These are phyloP conservation scores for Seiridium unicorne DNA, from an alignment of 2,329 filamentous ascomycete genomes.

Conservation along the genomic window DNA sequence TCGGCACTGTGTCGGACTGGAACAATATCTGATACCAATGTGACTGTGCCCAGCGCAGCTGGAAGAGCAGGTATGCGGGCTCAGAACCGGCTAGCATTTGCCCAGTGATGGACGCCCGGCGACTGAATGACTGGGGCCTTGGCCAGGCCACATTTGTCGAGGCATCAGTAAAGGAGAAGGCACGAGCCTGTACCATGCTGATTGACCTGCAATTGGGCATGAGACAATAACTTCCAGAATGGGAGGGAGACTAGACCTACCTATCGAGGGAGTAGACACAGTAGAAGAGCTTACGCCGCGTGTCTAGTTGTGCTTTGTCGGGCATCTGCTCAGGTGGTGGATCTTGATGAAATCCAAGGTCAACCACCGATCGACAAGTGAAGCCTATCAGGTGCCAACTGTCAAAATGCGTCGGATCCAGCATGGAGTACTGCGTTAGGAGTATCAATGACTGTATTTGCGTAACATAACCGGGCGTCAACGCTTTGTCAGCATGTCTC, in stretches of 20 bases:
- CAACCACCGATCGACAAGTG: slow-evolving; percentile 81
- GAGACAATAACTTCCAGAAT: background rate
- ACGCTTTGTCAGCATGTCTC: slow-evolving; percentile 74
- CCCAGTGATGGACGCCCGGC: slow-evolving; percentile 38
- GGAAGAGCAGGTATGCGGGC: slow-evolving; percentile 75
- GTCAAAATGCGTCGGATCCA: slow-evolving; percentile 89
- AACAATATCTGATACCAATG: slow-evolving; percentile 88
- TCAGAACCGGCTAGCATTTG: slow-evolving; percentile 56
- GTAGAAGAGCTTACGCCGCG: slow-evolving; percentile 82
- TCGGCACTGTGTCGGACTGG: slow-evolving; percentile 69
- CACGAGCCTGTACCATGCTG: slow-evolving; percentile 81
- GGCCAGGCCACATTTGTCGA: slow-evolving; percentile 81
- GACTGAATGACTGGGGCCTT: slow-evolving; percentile 41
- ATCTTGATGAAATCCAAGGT: slow-evolving; percentile 91
- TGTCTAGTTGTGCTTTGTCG: slow-evolving; percentile 69
- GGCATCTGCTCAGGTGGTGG: slow-evolving; percentile 69
- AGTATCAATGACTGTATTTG: slow-evolving; percentile 87
- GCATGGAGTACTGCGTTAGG: slow-evolving; percentile 83
- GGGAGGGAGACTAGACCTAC: slow-evolving; percentile 41
- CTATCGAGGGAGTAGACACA: slow-evolving; percentile 88
- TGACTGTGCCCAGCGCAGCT: slow-evolving; percentile 82
- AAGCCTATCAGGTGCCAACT: slow-evolving; percentile 93
- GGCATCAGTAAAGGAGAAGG: slow-evolving; percentile 93
- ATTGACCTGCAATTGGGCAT: slow-evolving; percentile 46
- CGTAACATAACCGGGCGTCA: slow-evolving; percentile 78